Evolutionary conservation across 1,139 yeast genomes (phyloP).

Genomic region (Sugiyamaella novakii): DNA sequence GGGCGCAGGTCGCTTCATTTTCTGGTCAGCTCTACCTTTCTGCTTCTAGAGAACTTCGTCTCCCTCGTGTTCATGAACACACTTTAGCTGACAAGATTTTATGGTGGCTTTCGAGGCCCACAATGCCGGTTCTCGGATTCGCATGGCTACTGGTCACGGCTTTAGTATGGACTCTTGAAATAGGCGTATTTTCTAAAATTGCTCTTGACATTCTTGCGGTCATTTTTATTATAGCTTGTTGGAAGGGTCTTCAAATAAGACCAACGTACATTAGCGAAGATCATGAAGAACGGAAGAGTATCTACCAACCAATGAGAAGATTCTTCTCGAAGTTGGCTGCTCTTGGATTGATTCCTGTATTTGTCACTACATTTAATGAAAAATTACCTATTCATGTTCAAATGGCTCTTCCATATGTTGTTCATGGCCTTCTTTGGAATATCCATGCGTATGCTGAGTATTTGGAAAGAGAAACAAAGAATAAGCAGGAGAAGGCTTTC

Average conservation of each 20-base stretch:
- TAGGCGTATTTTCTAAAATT: not conserved
- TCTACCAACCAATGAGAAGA: constrained; percentile 15
- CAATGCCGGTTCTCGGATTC: constrained; percentile 17
- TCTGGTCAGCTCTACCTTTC: constrained; percentile 21
- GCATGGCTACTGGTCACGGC: constrained; percentile 18
- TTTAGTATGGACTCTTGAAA: constrained; percentile 11
- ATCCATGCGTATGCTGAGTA: constrained; percentile 19
- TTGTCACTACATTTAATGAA: constrained; percentile 15
- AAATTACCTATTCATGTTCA: constrained; percentile 12
- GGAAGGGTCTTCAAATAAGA: constrained; percentile 12
- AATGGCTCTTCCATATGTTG: constrained; percentile 15
- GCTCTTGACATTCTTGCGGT: constrained; percentile 2
- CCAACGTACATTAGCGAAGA: constrained; percentile 20
- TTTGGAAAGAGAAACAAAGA: constrained; percentile 14
- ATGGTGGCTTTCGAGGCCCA: constrained; percentile 18
- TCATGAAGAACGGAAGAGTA: constrained; percentile 8
- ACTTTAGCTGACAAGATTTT: constrained; percentile 14
- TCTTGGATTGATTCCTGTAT: constrained; percentile 21
- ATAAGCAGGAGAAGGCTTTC: constrained; percentile 18
- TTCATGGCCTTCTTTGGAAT: constrained; percentile 19
- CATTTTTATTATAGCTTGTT: constrained; percentile 13
- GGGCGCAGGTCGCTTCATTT: constrained; percentile 22
- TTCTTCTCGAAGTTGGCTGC: constrained; percentile 20
- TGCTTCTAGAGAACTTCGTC: constrained; percentile 20
- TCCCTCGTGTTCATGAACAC: constrained; percentile 21